phyloP scores from a whole-genome alignment of 495 filamentous ascomycete genomes.

The Penicillium mononematosum region DNA sequence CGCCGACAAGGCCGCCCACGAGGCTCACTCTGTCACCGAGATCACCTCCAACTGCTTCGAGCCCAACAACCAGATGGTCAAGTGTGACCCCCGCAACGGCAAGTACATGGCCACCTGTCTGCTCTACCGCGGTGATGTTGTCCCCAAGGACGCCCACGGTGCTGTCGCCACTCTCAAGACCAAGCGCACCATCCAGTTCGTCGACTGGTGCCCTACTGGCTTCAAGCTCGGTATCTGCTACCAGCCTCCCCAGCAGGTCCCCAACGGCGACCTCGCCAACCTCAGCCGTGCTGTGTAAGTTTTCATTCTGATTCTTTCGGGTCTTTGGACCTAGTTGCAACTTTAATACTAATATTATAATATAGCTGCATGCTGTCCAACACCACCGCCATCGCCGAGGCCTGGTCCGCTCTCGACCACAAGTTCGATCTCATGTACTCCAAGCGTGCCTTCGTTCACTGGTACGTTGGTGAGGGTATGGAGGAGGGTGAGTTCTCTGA shows the following conservation, averaged over 20 bases:
- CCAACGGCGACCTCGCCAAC: conserved; percentile 95
- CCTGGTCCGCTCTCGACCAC: conserved; percentile 94
- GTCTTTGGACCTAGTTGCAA: neutral
- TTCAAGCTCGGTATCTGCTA: conserved; percentile 99
- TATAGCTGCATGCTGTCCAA: conserved; percentile 96
- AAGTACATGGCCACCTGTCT: conserved; percentile 99
- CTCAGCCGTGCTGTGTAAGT: conserved; percentile 96
- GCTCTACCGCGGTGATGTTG: conserved; percentile 97
- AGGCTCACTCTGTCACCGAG: conserved; percentile 71
- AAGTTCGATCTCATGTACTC: conserved; percentile 99
- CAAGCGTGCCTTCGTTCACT: conserved; percentile 99
- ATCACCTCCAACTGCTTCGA: conserved; percentile 71
- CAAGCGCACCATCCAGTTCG: conserved; percentile 97
- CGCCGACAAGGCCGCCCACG: conserved; percentile 88
- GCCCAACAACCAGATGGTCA: conserved; percentile 95
- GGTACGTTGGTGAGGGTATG: conserved; percentile 99
- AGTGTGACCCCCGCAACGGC: conserved; percentile 97
- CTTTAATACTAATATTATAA: conserved; percentile 24
- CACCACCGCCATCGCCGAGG: conserved; percentile 98
- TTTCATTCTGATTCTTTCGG: neutral
- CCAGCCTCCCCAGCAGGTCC: conserved; percentile 92
- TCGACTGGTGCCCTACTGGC: conserved; percentile 99
- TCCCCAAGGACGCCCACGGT: conserved; percentile 88
- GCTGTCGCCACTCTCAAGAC: conserved; percentile 96
- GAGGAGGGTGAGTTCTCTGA: conserved; percentile 99